These are phyloP conservation scores for Margaritispora aquatica DNA, from an alignment of 495 filamentous ascomycete species.

Conservation along the genomic window DNA sequence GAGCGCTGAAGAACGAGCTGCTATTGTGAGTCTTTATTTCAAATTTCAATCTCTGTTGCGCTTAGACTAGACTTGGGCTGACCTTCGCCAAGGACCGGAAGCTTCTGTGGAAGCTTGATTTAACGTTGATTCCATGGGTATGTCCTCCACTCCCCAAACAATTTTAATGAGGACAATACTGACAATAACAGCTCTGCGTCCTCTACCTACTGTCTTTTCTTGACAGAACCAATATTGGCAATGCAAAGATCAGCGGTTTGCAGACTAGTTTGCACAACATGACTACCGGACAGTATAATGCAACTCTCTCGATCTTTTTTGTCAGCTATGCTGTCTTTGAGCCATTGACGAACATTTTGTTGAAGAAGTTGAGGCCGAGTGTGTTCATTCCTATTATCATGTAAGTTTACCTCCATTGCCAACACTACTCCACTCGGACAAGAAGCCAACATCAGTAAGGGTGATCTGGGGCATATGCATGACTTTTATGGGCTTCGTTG, in stretches of 20 bases:
- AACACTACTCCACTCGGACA: too few relatives aligned
- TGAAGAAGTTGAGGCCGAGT: conserved; percentile 61
- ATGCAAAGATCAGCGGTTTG: conserved; percentile 78
- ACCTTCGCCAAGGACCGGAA: conserved; percentile 48
- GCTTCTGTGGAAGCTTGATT: conserved; percentile 65
- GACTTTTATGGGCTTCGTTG: conserved; percentile 48
- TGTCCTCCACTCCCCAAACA: conserved; percentile 12
- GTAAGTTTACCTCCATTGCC: conserved; percentile 9
- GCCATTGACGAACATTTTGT: conserved; percentile 79
- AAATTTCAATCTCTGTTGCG: too few relatives aligned
- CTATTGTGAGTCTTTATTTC: conserved; percentile 46
- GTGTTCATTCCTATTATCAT: conserved; percentile 62
- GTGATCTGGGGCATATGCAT: conserved; percentile 59
- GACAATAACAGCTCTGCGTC: conserved; percentile 53
- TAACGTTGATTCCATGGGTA: conserved; percentile 68
- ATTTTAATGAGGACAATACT: not conserved
- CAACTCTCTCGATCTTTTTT: conserved; percentile 81
- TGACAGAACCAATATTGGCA: conserved; percentile 80
- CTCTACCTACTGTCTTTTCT: conserved; percentile 84
- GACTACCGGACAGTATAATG: conserved; percentile 67
- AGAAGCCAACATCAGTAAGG: too few relatives aligned
- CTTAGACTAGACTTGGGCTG: conserved; percentile 3
- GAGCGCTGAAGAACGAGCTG: conserved; percentile 57
- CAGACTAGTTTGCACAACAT: conserved; percentile 53
- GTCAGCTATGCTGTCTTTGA: conserved; percentile 85